Percentiles rank a stretch among this genome's conserved stretches.
Conservation (phyloP, 371 early-diverging fungal genomes). For the Mucor racemosus region DNA sequence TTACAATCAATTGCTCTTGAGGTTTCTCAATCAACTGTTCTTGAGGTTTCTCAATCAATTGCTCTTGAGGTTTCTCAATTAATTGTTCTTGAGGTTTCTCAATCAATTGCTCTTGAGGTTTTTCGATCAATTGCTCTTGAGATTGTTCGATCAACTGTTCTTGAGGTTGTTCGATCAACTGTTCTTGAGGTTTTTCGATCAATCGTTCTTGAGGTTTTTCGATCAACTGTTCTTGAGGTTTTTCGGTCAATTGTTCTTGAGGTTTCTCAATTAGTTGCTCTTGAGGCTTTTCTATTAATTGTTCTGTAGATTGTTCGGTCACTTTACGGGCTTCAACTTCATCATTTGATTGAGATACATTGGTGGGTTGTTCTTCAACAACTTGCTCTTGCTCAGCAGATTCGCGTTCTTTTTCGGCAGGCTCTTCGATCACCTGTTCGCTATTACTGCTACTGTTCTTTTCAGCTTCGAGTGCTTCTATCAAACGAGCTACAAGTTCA, state of each 20-base stretch:
- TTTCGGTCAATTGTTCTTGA: slow-evolving; percentile 17
- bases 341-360: background rate
- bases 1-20: background rate
- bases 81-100: background rate
- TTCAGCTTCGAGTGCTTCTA: slow-evolving; percentile 50
- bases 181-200: background rate
- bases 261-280: background rate
- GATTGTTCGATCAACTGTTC: background rate
- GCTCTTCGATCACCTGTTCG: slow-evolving; percentile 7
- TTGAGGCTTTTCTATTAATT: background rate
- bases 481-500: slow-evolving; percentile 69
- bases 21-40: background rate
- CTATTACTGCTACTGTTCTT: slow-evolving; percentile 8
- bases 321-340: background rate
- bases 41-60: background rate
- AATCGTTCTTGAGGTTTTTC: background rate
- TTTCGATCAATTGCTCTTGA: background rate
- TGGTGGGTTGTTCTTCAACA: slow-evolving; percentile 17
- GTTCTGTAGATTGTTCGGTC: background rate
- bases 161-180: background rate
- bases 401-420: background rate
- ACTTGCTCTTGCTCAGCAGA: background rate
- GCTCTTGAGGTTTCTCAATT: slow-evolving; percentile 20
- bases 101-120: slow-evolving; percentile 17
- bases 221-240: background rate